Percentiles rank a stretch among this genome's conserved stretches.
Conservation (phyloP, 306 rosid genomes). For the Vigna unguiculata region DNA sequence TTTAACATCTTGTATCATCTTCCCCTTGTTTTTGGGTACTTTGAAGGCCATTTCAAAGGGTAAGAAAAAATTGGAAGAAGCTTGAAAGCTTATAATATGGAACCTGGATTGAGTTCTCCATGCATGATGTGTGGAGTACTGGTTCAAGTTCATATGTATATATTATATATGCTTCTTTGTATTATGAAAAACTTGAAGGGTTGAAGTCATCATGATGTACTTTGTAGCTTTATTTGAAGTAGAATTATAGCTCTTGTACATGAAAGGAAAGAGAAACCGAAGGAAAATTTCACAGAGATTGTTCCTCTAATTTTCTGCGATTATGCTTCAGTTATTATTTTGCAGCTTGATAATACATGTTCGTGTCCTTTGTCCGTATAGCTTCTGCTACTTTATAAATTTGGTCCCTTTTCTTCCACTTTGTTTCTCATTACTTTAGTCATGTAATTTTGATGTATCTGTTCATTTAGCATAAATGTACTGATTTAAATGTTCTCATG, state of each 20-base stretch:
- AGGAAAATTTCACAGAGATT: slow-evolving; percentile 16
- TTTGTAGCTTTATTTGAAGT: slow-evolving; percentile 30
- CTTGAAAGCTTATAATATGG: not conserved
- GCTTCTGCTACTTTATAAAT: not conserved
- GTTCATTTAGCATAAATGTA: too few species aligned
- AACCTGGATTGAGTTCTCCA: slow-evolving; percentile 24
- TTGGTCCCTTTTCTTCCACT: not conserved
- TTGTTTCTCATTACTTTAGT: not conserved
- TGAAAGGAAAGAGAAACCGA: slow-evolving; percentile 26
- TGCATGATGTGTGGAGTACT: slow-evolving; percentile 1
- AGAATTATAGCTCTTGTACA: slow-evolving; percentile 20
- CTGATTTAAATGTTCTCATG: too few species aligned
- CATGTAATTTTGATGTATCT: not conserved
- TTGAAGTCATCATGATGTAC: slow-evolving; percentile 7
- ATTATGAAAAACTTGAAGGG: slow-evolving; percentile 26
- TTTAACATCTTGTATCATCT: not conserved
- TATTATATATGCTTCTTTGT: not conserved
- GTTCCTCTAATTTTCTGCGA: not conserved
- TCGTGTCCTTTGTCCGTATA: not conserved
- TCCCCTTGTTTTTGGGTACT: not conserved
- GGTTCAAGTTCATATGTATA: slow-evolving; percentile 13
- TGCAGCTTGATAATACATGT: not conserved
- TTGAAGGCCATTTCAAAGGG: slow-evolving; percentile 3
- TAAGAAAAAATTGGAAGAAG: not conserved
- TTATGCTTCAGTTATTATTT: slow-evolving; percentile 16